Evolutionary conservation across 164 flowering plant species (phyloP).

Genomic region (Aristolochia californica): DNA sequence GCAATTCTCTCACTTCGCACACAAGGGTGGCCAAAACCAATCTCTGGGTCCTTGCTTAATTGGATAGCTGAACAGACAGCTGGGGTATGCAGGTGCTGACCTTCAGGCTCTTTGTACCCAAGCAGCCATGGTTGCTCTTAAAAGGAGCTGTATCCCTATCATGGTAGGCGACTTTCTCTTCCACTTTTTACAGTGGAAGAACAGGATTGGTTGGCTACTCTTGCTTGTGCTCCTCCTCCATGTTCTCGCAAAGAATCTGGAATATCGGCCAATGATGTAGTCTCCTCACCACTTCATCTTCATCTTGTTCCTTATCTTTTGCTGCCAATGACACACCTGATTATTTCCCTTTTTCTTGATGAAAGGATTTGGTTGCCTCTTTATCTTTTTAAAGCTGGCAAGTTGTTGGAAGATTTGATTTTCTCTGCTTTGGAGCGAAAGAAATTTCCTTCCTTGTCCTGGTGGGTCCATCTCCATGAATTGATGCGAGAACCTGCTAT

Average conservation of each 20-base stretch:
- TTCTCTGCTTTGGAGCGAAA: constrained; percentile 41
- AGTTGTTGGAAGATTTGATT: constrained; percentile 32
- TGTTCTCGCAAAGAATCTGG: constrained; percentile 96
- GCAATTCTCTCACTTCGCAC: constrained; percentile 88
- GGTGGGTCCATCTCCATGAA: constrained; percentile 49
- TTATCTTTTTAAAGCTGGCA: constrained; percentile 46
- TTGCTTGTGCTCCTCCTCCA: constrained; percentile 80
- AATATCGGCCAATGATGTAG: constrained; percentile 63
- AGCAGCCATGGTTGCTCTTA: constrained; percentile 80
- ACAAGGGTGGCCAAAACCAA: constrained; percentile 82
- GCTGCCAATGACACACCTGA: constrained; percentile 53
- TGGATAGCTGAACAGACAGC: constrained; percentile 69
- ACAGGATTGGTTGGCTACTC: constrained; percentile 90
- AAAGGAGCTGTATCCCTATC: constrained; percentile 47
- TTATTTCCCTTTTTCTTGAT: constrained; percentile 66
- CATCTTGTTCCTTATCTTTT: constrained; percentile 71
- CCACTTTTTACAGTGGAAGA: constrained; percentile 79
- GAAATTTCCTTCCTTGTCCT: constrained; percentile 33
- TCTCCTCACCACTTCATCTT: constrained; percentile 56
- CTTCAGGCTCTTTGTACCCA: constrained; percentile 96
- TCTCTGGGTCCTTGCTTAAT: constrained; percentile 56
- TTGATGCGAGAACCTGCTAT: constrained; percentile 47
- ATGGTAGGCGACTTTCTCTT: constrained; percentile 39
- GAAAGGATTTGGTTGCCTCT: constrained; percentile 67
- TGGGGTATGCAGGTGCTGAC: constrained; percentile 99